A percentile compares a stretch with the other conserved stretches of the same genome.
These are phyloP conservation scores for Monosporascus sp. DNA, from an alignment of 2,329 filamentous ascomycete genomes.

Conservation along the genomic window DNA sequence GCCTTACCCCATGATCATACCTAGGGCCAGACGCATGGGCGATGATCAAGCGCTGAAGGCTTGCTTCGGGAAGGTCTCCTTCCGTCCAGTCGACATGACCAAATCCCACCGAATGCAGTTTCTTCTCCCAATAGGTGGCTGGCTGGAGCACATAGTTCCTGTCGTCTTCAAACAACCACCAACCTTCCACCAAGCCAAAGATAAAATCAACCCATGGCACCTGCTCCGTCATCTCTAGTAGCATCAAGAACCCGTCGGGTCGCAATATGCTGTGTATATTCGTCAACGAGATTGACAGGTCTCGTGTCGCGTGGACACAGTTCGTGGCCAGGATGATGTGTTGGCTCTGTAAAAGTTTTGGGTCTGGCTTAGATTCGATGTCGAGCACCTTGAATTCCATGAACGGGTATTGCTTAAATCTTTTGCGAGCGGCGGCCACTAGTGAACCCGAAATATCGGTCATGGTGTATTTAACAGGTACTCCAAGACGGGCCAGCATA, in stretches of 20 bases:
- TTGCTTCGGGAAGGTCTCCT: constrained; percentile 18
- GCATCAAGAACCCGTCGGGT: constrained; percentile 27
- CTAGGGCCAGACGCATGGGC: constrained; percentile 17
- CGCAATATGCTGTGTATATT: constrained; percentile 25
- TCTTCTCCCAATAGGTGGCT: constrained; percentile 19
- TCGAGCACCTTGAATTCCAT: constrained; percentile 26
- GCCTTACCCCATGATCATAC: no score
- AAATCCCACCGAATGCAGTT: constrained; percentile 21
- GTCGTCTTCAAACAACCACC: constrained; percentile 34
- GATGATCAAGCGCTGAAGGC: constrained; percentile 24
- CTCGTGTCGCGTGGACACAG: constrained; percentile 31
- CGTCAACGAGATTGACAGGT: constrained; percentile 16
- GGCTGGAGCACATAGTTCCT: constrained; percentile 19
- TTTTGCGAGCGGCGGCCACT: constrained; percentile 23
- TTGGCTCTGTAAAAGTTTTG: constrained; percentile 19
- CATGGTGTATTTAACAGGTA: constrained; percentile 33
- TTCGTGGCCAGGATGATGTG: constrained; percentile 32
- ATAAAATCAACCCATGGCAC: constrained; percentile 29
- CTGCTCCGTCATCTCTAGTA: constrained; percentile 29
- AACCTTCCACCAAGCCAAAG: constrained; percentile 33
- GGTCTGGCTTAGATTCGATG: constrained; percentile 21
- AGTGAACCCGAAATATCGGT: constrained; percentile 33
- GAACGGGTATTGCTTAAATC: constrained; percentile 18
- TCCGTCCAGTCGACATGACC: constrained; percentile 27
- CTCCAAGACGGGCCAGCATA: constrained; percentile 18